Evolutionary conservation across 2,329 filamentous ascomycete species (phyloP), one percentile per base, ranked within the genome.

Genomic region (Neonectria faginata): DNA sequence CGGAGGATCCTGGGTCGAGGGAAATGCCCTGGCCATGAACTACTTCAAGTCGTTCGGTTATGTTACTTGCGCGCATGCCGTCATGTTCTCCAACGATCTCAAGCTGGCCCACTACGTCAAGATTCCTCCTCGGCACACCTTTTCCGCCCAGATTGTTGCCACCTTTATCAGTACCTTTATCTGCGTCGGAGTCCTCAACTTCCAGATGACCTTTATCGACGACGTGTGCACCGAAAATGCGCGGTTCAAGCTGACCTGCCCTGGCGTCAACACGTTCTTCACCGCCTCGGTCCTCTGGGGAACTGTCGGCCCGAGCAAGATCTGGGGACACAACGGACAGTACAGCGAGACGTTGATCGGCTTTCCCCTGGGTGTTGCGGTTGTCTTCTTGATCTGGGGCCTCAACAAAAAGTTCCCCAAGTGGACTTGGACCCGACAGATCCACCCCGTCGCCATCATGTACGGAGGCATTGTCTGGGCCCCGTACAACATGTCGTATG

Each of bases 101-200:
- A 84, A 84, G 73, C 80, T 84, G 14, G 83, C 82, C 9, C 83
- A 84, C 67, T 88, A 88, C 74, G 82, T 86, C 77, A 88, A 88
- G 78, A 87, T 89, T 18, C 86, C 88, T 5, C 88, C 88, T 0
- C 83, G 85, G 11, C 83, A 88, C 31, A 86, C 87, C 3, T 90
- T 89, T 68, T 77, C 80, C 22, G 86, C 86, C 1, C 87, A 89
- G 75, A 85, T 89, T 72, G 78, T 85, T 10, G 86, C 86, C 36
- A 89, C 85, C 2, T 78, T 88, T 20, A 76, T 86, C 20, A 84
- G 83, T 52, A 85, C 82, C 1, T 78, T 87, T 50, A 81, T 86
- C 45, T 84, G 82, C 65, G 81, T 83, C 3, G 83, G 81, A 14
- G 81, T 86, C 1, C 74, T 83, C 55, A 82, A 82, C 66, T 84